A percentile compares a stretch with the other conserved stretches of the same genome.
These are phyloP conservation scores for Aspergillus cavernicola DNA, from an alignment of 495 filamentous ascomycete genomes.

Conservation along the genomic window DNA sequence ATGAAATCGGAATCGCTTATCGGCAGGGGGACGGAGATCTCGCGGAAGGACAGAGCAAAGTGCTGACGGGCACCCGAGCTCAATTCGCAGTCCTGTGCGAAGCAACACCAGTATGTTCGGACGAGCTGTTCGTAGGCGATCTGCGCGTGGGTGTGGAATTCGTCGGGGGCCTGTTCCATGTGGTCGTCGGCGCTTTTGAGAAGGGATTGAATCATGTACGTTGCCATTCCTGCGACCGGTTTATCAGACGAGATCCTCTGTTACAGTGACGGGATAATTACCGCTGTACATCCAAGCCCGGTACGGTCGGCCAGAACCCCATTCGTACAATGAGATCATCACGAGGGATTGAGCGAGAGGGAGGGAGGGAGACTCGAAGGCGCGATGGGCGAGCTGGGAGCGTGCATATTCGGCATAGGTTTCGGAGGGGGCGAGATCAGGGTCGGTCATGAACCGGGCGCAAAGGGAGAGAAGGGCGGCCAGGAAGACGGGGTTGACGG, in stretches of 20 bases:
- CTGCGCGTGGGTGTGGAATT: conserved; percentile 34
- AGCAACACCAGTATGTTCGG: conserved; percentile 45
- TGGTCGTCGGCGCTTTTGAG: conserved; percentile 43
- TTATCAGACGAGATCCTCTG: neutral
- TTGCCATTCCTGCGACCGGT: conserved; percentile 37
- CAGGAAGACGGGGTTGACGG: conserved; percentile 41
- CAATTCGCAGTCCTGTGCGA: conserved; percentile 44
- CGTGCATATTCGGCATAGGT: conserved; percentile 39
- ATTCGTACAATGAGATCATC: conserved; percentile 44
- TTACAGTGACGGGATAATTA: conserved; percentile 10
- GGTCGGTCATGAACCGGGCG: conserved; percentile 34
- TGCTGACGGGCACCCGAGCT: conserved; percentile 44
- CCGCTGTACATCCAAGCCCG: conserved; percentile 48
- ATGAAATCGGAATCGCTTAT: conserved; percentile 42
- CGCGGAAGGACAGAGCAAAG: conserved; percentile 41
- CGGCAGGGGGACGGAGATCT: conserved; percentile 41
- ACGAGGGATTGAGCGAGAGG: conserved; percentile 41
- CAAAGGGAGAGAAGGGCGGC: conserved; percentile 39
- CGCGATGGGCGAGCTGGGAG: conserved; percentile 32
- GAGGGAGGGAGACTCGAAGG: conserved; percentile 40
- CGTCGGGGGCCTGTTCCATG: conserved; percentile 40
- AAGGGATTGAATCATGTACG: conserved; percentile 45
- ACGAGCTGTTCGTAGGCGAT: conserved; percentile 45
- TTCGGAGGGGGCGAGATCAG: conserved; percentile 28
- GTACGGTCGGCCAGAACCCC: conserved; percentile 42